Percentiles rank a stretch among this genome's conserved stretches.
These are phyloP conservation scores for Acacia crassicarpa DNA, from an alignment of 306 rosid species.

Conservation along the genomic window DNA sequence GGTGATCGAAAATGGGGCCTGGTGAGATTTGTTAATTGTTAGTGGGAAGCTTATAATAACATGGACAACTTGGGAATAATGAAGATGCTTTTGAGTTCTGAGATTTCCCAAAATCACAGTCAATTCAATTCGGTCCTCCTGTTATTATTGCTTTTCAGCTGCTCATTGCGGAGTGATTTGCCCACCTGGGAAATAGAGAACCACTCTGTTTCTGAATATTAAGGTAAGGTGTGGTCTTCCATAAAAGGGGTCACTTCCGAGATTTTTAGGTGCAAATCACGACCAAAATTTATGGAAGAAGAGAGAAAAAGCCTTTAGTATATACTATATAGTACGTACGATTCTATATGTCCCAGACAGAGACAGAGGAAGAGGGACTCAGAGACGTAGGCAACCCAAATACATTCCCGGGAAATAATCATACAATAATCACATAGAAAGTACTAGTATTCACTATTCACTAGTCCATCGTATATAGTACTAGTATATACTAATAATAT, in stretches of 20 bases:
- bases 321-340: background rate
- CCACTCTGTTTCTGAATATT: background rate
- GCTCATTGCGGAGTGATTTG: constrained; percentile 32
- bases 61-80: background rate
- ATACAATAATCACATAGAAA: constrained; percentile 1
- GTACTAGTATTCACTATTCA: background rate
- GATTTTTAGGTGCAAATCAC: constrained; percentile 33
- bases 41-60: background rate
- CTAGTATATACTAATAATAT: background rate
- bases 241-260: constrained; percentile 37
- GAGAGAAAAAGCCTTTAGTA: background rate
- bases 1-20: background rate
- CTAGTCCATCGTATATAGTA: background rate
- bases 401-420: background rate
- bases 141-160: background rate
- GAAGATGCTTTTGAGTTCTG: constrained; percentile 13
- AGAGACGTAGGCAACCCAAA: constrained; percentile 11
- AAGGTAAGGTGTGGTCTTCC: constrained; percentile 42
- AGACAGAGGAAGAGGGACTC: background rate
- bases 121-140: background rate
- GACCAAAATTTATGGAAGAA: background rate
- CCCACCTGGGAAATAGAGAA: constrained; percentile 32
- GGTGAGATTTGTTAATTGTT: background rate
- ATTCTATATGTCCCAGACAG: background rate
- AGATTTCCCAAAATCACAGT: constrained; percentile 26